A percentile compares a stretch with the other conserved stretches of the same genome.
Conservation (phyloP, 208 protist genomes). For the Angomonas ambiguus region DNA sequence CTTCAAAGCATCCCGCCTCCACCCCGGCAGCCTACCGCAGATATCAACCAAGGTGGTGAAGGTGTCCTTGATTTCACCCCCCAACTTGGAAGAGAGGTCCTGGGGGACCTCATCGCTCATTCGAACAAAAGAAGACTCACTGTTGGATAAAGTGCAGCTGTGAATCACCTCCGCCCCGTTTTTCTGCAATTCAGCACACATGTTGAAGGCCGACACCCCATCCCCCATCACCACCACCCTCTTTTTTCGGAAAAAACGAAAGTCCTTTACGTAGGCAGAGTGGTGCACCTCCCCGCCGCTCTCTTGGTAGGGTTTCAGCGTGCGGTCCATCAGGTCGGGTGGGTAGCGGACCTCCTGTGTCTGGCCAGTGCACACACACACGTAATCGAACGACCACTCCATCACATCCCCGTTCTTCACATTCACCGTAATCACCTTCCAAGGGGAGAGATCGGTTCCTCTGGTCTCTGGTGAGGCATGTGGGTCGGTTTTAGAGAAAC, state of each 20-base stretch:
- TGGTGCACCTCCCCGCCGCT: slow-evolving; percentile 78
- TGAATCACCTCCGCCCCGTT: slow-evolving; percentile 73
- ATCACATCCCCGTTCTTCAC: slow-evolving; percentile 81
- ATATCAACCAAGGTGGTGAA: slow-evolving; percentile 26
- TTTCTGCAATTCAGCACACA: slow-evolving; percentile 59
- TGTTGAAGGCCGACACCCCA: slow-evolving; percentile 79
- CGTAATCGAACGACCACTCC: slow-evolving; percentile 82
- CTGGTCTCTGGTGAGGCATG: not conserved
- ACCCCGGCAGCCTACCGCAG: slow-evolving; percentile 33
- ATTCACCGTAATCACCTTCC: slow-evolving; percentile 87
- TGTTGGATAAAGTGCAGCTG: slow-evolving; percentile 27
- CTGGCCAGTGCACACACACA: slow-evolving; percentile 85
- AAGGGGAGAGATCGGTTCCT: slow-evolving; percentile 21
- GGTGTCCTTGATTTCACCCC: slow-evolving; percentile 23
- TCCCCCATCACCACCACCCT: slow-evolving; percentile 80
- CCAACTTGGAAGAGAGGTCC: slow-evolving; percentile 14
- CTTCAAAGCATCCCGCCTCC: slow-evolving; percentile 38
- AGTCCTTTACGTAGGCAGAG: slow-evolving; percentile 82
- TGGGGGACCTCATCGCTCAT: not conserved
- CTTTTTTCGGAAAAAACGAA: slow-evolving; percentile 61
- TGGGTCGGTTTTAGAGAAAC: slow-evolving; percentile 27
- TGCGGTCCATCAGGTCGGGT: slow-evolving; percentile 24
- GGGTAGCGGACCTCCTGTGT: slow-evolving; percentile 79
- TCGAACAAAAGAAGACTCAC: too few species aligned
- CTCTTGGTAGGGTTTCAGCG: slow-evolving; percentile 33